Evolutionary conservation across 345 rosid genomes (phyloP).

Genomic region (Mallotus nudiflorus): DNA sequence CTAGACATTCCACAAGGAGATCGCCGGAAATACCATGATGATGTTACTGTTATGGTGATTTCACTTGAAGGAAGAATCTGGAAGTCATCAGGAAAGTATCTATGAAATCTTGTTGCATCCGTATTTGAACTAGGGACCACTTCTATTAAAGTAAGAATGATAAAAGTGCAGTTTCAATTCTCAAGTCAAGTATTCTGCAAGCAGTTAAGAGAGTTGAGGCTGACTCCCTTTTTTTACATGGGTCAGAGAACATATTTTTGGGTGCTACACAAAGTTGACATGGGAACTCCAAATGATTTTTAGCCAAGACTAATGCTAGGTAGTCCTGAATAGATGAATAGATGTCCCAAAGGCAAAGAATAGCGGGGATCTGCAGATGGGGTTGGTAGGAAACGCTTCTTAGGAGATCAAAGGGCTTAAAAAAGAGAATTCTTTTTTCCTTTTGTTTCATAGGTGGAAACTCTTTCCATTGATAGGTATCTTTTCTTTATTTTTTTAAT

Average conservation of each 20-base stretch:
- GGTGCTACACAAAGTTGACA: constrained; percentile 29
- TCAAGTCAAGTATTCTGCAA: constrained; percentile 13
- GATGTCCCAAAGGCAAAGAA: constrained; percentile 31
- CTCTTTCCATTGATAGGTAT: constrained; percentile 26
- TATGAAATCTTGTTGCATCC: constrained; percentile 36
- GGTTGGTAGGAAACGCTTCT: constrained; percentile 28
- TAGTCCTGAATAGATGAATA: constrained; percentile 35
- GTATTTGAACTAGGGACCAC: neutral
- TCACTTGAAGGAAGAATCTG: constrained; percentile 97
- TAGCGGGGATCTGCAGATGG: constrained; percentile 22
- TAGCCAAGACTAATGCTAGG: constrained; percentile 36
- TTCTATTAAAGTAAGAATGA: constrained; percentile 1
- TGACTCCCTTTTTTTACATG: constrained; percentile 12
- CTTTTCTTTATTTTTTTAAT: constrained; percentile 9
- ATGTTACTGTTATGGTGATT: constrained; percentile 92
- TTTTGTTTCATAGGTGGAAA: constrained; percentile 25
- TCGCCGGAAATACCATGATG: constrained; percentile 93
- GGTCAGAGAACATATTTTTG: constrained; percentile 5
- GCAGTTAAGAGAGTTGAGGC: constrained; percentile 9
- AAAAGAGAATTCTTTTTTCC: neutral
- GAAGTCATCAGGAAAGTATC: constrained; percentile 97
- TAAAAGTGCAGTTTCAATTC: constrained; percentile 12
- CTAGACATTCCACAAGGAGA: constrained; percentile 98
- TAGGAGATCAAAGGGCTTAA: constrained; percentile 16
- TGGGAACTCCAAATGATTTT: constrained; percentile 20